phyloP scores from a whole-genome alignment of 305 asterid species.

The Caryopteris hybrid region DNA sequence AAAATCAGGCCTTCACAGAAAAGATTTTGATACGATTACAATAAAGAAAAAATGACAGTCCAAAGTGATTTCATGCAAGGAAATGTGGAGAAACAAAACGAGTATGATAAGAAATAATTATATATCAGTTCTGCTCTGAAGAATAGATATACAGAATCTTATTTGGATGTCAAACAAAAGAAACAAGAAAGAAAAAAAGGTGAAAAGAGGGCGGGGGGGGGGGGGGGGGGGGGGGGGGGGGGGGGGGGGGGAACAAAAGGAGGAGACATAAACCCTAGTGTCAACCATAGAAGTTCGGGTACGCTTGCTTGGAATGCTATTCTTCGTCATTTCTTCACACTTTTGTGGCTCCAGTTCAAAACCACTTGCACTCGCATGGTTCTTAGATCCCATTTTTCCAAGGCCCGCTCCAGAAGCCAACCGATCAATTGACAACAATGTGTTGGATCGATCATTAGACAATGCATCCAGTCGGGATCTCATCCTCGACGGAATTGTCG shows the following conservation, averaged over 20 bases:
- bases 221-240: too few relatives aligned
- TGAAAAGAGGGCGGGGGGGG: too few relatives aligned
- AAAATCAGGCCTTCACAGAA: conserved; percentile 24
- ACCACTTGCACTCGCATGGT: conserved; percentile 54
- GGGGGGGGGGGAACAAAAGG: not conserved
- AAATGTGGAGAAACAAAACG: conserved; percentile 6
- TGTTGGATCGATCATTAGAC: conserved; percentile 62
- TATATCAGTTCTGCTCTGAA: not conserved
- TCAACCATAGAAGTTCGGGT: conserved; percentile 86
- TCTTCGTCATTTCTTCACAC: conserved; percentile 61
- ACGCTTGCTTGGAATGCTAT: conserved; percentile 75
- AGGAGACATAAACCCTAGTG: conserved; percentile 49
- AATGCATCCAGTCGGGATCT: conserved; percentile 79
- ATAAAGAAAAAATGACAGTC: conserved; percentile 9
- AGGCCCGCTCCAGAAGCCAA: conserved; percentile 46
- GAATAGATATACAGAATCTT: conserved; percentile 10
- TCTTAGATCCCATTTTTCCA: conserved; percentile 60
- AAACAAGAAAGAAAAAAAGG: not conserved
- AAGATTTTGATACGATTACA: conserved; percentile 9
- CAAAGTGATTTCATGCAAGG: conserved; percentile 8
- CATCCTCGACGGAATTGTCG: conserved; percentile 72
- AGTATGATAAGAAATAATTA: not conserved
- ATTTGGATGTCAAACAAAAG: not conserved
- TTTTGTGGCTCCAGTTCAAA: conserved; percentile 72
- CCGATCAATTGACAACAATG: conserved; percentile 57